Evolutionary conservation across 2,329 filamentous ascomycete species (phyloP).

Genomic region (Fusarium nisikadoi): DNA sequence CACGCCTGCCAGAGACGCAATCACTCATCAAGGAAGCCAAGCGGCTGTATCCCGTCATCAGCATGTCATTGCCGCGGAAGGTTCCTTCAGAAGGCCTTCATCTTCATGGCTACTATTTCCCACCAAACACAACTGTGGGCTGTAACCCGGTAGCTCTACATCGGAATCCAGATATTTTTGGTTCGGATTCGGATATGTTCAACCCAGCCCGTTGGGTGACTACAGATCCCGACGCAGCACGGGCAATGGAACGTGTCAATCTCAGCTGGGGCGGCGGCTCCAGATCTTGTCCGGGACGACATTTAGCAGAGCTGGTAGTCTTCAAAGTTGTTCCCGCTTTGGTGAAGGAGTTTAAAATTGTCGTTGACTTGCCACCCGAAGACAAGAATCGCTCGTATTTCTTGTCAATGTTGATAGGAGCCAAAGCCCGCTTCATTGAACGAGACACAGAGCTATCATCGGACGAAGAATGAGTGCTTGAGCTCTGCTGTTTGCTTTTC

Average conservation of each 20-base stretch:
- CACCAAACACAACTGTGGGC: constrained; percentile 59
- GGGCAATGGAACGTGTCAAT: constrained; percentile 59
- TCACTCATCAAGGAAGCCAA: constrained; percentile 64
- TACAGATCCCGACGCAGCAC: constrained; percentile 40
- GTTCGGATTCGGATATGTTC: constrained; percentile 56
- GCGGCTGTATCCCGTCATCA: constrained; percentile 61
- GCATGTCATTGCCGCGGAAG: constrained; percentile 61
- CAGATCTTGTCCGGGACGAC: constrained; percentile 61
- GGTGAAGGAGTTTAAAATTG: constrained; percentile 57
- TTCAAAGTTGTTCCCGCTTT: constrained; percentile 56
- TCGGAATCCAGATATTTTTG: constrained; percentile 61
- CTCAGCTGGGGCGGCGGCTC: constrained; percentile 64
- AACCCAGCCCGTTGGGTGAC: constrained; percentile 60
- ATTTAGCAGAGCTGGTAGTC: constrained; percentile 62
- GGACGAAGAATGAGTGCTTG: fast-evolving
- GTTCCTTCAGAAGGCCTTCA: constrained; percentile 52
- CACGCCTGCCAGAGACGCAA: constrained; percentile 50
- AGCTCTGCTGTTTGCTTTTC: not conserved
- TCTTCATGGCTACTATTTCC: constrained; percentile 55
- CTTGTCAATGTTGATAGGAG: constrained; percentile 62
- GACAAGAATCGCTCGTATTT: constrained; percentile 59
- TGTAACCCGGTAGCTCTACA: constrained; percentile 64
- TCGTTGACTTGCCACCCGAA: constrained; percentile 52
- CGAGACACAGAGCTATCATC: not conserved
- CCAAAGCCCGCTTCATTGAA: constrained; percentile 53